Percentiles rank a stretch among this genome's conserved stretches.
phyloP scores from a whole-genome alignment of 139 green algal genomes.

The Volvox reticuliferus region DNA sequence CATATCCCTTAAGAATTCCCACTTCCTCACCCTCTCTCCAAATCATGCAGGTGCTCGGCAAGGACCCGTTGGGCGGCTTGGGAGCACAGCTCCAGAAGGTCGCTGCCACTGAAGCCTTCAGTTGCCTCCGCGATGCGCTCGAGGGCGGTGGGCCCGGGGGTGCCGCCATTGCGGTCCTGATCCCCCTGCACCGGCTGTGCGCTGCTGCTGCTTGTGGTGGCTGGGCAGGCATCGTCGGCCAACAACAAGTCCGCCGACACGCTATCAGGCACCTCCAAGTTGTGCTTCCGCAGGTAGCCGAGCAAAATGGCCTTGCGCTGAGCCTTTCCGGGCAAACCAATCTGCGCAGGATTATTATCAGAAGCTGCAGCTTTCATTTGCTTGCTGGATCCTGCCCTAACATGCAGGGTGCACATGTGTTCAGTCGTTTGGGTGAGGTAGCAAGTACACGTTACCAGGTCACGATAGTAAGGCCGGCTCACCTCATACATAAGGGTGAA shows the following conservation, averaged over 20 bases:
- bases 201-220: neutral
- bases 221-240: neutral
- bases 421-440: too few species aligned
- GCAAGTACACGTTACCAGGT: too few species aligned
- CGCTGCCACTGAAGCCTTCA: constrained; percentile 82
- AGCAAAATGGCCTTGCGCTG: constrained; percentile 80
- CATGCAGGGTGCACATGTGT: too few species aligned
- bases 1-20: too few species aligned
- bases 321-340: constrained; percentile 71
- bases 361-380: too few species aligned
- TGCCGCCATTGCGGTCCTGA: neutral
- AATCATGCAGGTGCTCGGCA: constrained; percentile 46
- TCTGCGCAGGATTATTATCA: constrained; percentile 41
- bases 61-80: constrained; percentile 66
- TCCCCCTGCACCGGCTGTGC: neutral
- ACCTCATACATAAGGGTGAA: constrained; percentile 84
- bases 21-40: constrained; percentile 9
- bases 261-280: constrained; percentile 26
- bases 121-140: constrained; percentile 69
- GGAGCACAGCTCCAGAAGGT: constrained; percentile 65
- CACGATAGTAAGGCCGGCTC: neutral
- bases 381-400: too few species aligned
- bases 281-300: constrained; percentile 59
- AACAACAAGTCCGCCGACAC: constrained; percentile 44
- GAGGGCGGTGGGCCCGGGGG: constrained; percentile 16